phyloP scores from a whole-genome alignment of 2,329 filamentous ascomycete species.

The Beauveria australis region DNA sequence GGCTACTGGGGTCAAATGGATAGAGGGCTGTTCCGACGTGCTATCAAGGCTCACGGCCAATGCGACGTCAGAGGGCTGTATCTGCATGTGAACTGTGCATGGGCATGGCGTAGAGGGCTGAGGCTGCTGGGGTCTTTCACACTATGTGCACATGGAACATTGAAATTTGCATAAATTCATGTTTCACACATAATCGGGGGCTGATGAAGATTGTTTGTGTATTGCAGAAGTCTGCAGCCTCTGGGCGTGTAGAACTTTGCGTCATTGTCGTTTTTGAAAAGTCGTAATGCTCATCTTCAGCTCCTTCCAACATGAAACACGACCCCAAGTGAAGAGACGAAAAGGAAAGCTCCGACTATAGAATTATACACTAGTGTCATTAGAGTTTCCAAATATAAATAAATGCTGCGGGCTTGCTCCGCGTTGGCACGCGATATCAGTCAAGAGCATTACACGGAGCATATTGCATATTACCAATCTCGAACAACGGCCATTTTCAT shows the following conservation, averaged over 20 bases:
- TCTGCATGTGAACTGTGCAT: constrained; percentile 9
- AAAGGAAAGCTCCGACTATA: not conserved
- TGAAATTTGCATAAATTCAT: no score
- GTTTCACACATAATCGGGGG: no score
- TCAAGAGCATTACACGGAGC: not conserved
- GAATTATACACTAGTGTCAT: not conserved
- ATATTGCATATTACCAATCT: not conserved
- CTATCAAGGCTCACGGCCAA: not conserved
- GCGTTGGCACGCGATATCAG: not conserved
- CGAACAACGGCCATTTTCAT: not conserved
- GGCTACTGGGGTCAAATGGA: not conserved
- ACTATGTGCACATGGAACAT: not conserved
- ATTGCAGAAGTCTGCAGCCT: not conserved
- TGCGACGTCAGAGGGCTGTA: constrained; percentile 9
- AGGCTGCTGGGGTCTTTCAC: not conserved
- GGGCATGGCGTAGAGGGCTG: not conserved
- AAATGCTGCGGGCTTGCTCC: not conserved
- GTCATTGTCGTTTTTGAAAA: not conserved
- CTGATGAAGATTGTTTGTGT: no score
- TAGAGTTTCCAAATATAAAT: not conserved
- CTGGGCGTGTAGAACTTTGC: not conserved
- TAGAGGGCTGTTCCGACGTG: not conserved
- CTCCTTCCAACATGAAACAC: not conserved
- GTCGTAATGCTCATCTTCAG: not conserved
- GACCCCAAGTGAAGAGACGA: not conserved